These are phyloP conservation scores for Penicillium macrosclerotiorum DNA, from an alignment of 495 filamentous ascomycete species.

Conservation along the genomic window DNA sequence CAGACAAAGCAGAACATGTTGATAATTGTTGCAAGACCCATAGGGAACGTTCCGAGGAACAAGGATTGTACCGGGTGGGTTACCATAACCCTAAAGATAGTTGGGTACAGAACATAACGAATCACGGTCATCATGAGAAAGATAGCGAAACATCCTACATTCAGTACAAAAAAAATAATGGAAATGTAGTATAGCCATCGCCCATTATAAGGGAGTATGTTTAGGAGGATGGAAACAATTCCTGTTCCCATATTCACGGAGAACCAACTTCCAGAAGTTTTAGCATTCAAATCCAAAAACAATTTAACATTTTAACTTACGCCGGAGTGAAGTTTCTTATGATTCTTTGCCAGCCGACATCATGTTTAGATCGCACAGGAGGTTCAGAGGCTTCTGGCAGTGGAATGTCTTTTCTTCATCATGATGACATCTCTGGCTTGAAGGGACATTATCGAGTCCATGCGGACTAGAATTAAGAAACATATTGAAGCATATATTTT, in stretches of 20 bases:
- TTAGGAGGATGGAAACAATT: constrained; percentile 54
- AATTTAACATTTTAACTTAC: neutral
- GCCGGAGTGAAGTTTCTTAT: constrained; percentile 2
- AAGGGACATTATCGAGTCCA: too few relatives aligned
- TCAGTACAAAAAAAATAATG: constrained; percentile 47
- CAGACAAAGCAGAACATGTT: constrained; percentile 52
- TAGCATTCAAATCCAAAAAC: neutral
- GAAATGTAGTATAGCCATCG: constrained; percentile 47
- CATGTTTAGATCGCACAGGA: constrained; percentile 1
- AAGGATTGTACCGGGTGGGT: constrained; percentile 51
- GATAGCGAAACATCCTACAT: constrained; percentile 42
- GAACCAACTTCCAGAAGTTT: constrained; percentile 20
- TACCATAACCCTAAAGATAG: constrained; percentile 48
- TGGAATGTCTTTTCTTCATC: too few relatives aligned
- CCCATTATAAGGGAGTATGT: constrained; percentile 49
- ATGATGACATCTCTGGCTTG: too few relatives aligned
- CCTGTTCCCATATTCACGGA: constrained; percentile 59
- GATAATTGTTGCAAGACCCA: constrained; percentile 56
- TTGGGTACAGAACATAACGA: constrained; percentile 52
- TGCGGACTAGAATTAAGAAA: too few relatives aligned
- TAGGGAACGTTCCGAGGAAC: constrained; percentile 53
- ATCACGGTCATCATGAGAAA: constrained; percentile 36
- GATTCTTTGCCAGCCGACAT: constrained; percentile 1
- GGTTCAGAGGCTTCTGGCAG: too few relatives aligned
- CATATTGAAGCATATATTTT: too few relatives aligned